Evolutionary conservation across 768 basidiomycete genomes (phyloP), one percentile per base, ranked within the genome.

Genomic region (Psilocybe sp.): DNA sequence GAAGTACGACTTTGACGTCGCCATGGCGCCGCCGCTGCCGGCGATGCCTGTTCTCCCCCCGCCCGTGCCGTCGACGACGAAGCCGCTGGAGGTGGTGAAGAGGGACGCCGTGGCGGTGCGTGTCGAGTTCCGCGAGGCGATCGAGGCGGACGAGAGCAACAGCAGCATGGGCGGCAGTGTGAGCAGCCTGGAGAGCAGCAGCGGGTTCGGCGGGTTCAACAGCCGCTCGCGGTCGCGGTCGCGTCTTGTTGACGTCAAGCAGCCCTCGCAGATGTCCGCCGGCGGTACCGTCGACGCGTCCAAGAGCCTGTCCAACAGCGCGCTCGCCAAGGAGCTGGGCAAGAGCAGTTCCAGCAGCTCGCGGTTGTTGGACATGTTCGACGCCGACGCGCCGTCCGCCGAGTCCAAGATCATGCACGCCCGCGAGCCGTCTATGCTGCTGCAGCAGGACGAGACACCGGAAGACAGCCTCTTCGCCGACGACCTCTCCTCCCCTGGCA

Each of bases 11-110:
- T 75, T 85, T 20, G 62, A 58, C n/a, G 64, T 60, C 6, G 50
- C 57, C 12, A 63, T 72, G 28, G 73, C 78, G 2, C 63, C 75
- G 6, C 80, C 81, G 0, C 78, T 85, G 10, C 84, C 85, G 0
- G 64, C 70, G 31, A 59, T 84, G 14, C 79, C 81, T 8, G 46
- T 68, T 3, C 43, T 42, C 8, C 50, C 50, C 18, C 38, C 36
- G 9, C 45, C 46, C 0, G 34, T 28, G 19, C 46, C 44, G 9
- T 11, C 19, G 5, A 11, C 31, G 16, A 16, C 31, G 8, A 8
- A 4, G 11, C 33, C 16, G 14, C 14, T n/a, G 1, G 18, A 32
- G 32, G 16, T 34, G 9, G 44, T 36, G n/a, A 19, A 36, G 23
- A n/a, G 14, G 16, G 44, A 19, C 10, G 11, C 14, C 13, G 44